These are phyloP conservation scores for Salix brachista DNA, from an alignment of 345 rosid genomes.

Conservation along the genomic window DNA sequence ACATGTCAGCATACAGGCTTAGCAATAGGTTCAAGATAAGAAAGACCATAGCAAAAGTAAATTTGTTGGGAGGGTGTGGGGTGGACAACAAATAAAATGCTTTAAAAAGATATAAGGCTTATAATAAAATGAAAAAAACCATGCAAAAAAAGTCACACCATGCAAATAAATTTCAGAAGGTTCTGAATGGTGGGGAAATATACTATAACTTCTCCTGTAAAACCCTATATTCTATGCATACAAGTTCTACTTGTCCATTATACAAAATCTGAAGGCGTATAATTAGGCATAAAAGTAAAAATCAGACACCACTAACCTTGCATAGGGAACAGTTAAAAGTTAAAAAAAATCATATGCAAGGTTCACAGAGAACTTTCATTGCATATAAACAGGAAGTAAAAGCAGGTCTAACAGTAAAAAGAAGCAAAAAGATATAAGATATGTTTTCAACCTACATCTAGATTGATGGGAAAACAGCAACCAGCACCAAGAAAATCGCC, in stretches of 20 bases:
- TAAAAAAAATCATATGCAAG: not conserved
- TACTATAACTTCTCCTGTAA: not conserved
- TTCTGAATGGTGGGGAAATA: not conserved
- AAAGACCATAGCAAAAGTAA: not conserved
- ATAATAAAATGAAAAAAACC: not conserved
- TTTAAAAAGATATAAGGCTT: not conserved
- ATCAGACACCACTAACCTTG: not conserved
- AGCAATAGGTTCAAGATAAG: not conserved
- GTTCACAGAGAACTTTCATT: not conserved
- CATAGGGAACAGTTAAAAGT: not conserved
- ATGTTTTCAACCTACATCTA: not conserved
- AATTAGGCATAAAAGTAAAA: not conserved
- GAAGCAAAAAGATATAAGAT: not conserved
- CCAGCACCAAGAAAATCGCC: not conserved
- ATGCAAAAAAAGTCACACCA: not conserved
- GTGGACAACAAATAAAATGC: not conserved
- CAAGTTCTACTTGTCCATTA: not conserved
- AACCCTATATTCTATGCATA: not conserved
- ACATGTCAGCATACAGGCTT: conserved; percentile 10
- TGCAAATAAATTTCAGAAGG: not conserved
- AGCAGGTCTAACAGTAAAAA: not conserved
- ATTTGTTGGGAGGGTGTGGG: too few relatives aligned
- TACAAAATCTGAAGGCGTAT: not conserved
- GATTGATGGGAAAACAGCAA: not conserved
- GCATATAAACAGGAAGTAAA: not conserved